Base-by-base conservation (phyloP, 192 early-diverging fungal genomes). In the Podochytrium sp. region DNA sequence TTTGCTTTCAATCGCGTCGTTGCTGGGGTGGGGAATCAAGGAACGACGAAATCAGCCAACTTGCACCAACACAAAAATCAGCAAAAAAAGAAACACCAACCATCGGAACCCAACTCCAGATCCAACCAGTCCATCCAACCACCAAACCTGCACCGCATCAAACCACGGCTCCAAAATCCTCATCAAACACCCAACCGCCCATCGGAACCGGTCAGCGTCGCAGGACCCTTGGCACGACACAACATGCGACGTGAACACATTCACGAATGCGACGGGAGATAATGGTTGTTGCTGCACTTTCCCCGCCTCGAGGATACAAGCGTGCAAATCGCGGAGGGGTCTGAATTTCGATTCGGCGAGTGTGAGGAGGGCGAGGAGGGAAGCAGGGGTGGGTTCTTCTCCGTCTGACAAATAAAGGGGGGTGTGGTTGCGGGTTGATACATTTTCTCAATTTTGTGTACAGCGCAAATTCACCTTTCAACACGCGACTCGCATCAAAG, bases 161-260 rank as follows among this genome's bases (percentile, higher is more conserved):
- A 71, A 71, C 69, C 69, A 71, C 2, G 69, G 69, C 6, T 43
- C 23, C n/a, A 71, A 33, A 7, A 71, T 32, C 30, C 41, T 20
- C 0, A 71, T 34, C n/a, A 71, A 37, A 14, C 16, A 2, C 23
- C 6, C 1, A 3, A 60, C 3, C 12, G 37, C 57, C 14, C 53
- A 37, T 7, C 25, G 5, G 42, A 58, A 71, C 14, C 43, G 27
- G 7, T 0, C 1, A 18, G 30, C 56, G 41, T 71, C 56, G 40
- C 34, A 59, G 2, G 69, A 14, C 16, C 25, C 39, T 71, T 71
- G 69, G n/a, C 23, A 55, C 52, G 30, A 23, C 4, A 34, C 37
- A 14, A 40, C 29, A 33, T 35, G 59, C 25, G 59, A 61, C 6
- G 10, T 23, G 25, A 55, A 55, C 7, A 5, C 7, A 34, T 61